Evolutionary conservation across 345 rosid species (phyloP).

Genomic region (Luvunga scandens): DNA sequence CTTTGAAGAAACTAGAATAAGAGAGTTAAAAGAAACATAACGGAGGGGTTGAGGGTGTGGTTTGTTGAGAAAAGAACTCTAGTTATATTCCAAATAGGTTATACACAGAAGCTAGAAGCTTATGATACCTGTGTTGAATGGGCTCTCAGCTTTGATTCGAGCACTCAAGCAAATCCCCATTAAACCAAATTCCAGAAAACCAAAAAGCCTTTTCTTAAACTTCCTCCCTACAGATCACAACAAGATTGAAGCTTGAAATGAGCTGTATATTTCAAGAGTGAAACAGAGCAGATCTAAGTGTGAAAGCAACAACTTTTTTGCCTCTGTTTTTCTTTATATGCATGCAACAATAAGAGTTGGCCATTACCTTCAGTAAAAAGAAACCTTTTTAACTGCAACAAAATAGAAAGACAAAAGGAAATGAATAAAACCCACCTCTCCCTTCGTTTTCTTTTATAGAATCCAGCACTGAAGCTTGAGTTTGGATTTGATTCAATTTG

Average conservation of each 20-base stretch:
- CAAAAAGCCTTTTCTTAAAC: conserved; percentile 18
- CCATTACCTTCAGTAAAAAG: conserved; percentile 4
- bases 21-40: background rate
- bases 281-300: conserved; percentile 36
- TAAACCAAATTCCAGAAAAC: conserved; percentile 16
- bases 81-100: background rate
- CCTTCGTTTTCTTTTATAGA: background rate
- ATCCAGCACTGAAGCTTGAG: conserved; percentile 11
- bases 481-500: background rate
- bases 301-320: conserved; percentile 4
- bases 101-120: background rate
- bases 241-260: conserved; percentile 16
- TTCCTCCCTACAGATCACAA: conserved; percentile 32
- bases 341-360: background rate
- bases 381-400: conserved; percentile 8
- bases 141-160: conserved; percentile 83
- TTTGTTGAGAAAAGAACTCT: background rate
- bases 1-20: background rate
- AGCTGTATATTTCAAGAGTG: conserved; percentile 13
- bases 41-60: no score
- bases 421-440: conserved; percentile 13
- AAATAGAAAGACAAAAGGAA: background rate
- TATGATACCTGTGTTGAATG: conserved; percentile 57
- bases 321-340: background rate
- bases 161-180: conserved; percentile 96